Conservation (phyloP, 2,329 filamentous ascomycete species). For the Parafenestella ontariensis region DNA sequence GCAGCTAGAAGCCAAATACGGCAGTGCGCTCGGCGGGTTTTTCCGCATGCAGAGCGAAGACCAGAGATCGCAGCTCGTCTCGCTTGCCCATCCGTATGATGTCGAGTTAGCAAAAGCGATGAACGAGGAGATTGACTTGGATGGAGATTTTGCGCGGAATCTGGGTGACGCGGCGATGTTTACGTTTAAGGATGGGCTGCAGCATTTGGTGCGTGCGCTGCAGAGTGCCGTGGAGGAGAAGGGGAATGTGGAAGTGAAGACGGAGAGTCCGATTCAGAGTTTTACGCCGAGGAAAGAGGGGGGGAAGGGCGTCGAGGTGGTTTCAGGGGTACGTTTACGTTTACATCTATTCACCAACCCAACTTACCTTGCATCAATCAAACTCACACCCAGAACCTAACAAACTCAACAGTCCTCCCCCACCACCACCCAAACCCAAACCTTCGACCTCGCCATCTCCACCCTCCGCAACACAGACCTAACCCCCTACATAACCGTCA, state of each 20-base stretch:
- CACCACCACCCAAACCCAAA: slow-evolving; percentile 17
- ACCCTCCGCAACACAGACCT: slow-evolving; percentile 53
- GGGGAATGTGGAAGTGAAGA: slow-evolving; percentile 51
- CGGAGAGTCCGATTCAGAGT: slow-evolving; percentile 36
- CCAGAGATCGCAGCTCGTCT: not conserved
- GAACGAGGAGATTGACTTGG: slow-evolving; percentile 46
- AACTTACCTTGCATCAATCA: too few species aligned
- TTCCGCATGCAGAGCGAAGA: slow-evolving; percentile 25
- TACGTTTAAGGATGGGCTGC: slow-evolving; percentile 54
- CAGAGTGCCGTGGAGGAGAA: slow-evolving; percentile 46
- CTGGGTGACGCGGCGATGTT: slow-evolving; percentile 50
- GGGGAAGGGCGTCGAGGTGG: slow-evolving; percentile 24
- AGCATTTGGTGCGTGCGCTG: slow-evolving; percentile 48
- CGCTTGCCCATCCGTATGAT: slow-evolving; percentile 32
- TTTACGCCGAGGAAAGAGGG: slow-evolving; percentile 24
- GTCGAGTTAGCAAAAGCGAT: slow-evolving; percentile 30
- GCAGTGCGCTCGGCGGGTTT: slow-evolving; percentile 35
- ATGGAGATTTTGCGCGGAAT: slow-evolving; percentile 39
- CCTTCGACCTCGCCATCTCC: slow-evolving; percentile 42
- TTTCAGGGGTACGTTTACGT: slow-evolving; percentile 29
- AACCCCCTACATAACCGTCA: slow-evolving; percentile 77
- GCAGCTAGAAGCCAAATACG: slow-evolving; percentile 57
- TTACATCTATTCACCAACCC: not conserved
- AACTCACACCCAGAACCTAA: too few species aligned
- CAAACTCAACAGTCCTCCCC: too few species aligned